phyloP scores from a whole-genome alignment of 2,329 filamentous ascomycete genomes.

The Dactylellina cionopaga region DNA sequence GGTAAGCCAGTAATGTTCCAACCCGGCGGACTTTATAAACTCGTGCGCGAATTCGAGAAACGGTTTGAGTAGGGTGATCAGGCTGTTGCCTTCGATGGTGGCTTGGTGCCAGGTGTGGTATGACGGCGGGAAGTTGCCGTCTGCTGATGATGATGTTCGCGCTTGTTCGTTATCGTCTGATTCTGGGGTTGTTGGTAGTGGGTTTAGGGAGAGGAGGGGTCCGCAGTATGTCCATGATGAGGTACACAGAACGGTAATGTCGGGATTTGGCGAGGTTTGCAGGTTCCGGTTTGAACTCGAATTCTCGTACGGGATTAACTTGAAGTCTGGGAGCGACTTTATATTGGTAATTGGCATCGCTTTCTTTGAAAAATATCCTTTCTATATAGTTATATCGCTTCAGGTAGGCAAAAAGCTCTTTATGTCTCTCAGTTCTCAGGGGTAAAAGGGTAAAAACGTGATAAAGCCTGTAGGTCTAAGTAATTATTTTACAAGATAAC shows the following conservation, averaged over 20 bases:
- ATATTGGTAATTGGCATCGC: slow-evolving; percentile 37
- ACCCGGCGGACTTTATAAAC: slow-evolving; percentile 59
- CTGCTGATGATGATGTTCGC: too few species aligned
- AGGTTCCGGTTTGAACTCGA: neutral
- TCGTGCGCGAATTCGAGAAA: slow-evolving; percentile 62
- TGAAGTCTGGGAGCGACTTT: slow-evolving; percentile 36
- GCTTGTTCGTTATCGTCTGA: slow-evolving; percentile 27
- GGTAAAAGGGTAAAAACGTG: too few species aligned
- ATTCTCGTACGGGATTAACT: slow-evolving; percentile 35
- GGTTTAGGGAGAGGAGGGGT: slow-evolving; percentile 58
- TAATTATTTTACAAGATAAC: too few species aligned
- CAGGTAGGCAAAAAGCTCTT: too few species aligned
- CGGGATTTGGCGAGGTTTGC: neutral
- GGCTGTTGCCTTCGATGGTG: slow-evolving; percentile 59
- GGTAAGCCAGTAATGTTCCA: slow-evolving; percentile 64
- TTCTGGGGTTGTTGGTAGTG: slow-evolving; percentile 13
- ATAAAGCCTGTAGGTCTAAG: too few species aligned
- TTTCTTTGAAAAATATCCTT: too few species aligned
- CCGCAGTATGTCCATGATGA: slow-evolving; percentile 64
- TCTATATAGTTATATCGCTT: too few species aligned
- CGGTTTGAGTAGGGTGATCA: slow-evolving; percentile 60
- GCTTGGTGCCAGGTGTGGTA: slow-evolving; percentile 61
- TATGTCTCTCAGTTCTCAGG: too few species aligned
- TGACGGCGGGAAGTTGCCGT: slow-evolving; percentile 58
- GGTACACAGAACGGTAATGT: slow-evolving; percentile 33